Evolutionary conservation across 176 grass and related monocot species (phyloP).

Genomic region (Carex myosuroides): DNA sequence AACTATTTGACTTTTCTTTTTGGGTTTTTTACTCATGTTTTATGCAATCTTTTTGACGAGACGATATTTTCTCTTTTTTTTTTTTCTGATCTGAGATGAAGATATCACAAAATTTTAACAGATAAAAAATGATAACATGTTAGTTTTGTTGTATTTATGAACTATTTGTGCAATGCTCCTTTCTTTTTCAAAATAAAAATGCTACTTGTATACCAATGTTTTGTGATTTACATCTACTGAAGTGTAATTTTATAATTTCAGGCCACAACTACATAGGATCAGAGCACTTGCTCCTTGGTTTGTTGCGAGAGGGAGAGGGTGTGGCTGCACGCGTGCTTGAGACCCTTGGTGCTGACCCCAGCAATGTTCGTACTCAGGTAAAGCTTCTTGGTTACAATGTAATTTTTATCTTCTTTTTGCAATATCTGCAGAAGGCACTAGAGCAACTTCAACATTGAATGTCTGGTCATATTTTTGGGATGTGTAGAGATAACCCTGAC

Average conservation of each 20-base stretch:
- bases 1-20: background rate
- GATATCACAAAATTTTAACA: background rate
- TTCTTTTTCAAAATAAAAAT: background rate
- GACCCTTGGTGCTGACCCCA: conserved; percentile 90
- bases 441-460: background rate
- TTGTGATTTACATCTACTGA: conserved; percentile 9
- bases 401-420: background rate
- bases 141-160: background rate
- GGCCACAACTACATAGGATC: conserved; percentile 97
- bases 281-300: conserved; percentile 81
- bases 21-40: background rate
- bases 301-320: conserved; percentile 95
- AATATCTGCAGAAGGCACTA: background rate
- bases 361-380: conserved; percentile 88
- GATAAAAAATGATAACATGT: background rate
- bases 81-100: background rate
- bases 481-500: background rate
- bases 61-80: too few species aligned
- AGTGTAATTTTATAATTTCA: conserved; percentile 29
- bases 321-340: conserved; percentile 82
- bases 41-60: background rate
- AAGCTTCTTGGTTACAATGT: background rate
- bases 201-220: background rate
- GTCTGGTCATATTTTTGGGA: background rate
- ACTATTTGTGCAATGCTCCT: background rate